A percentile compares a stretch with the other conserved stretches of the same genome.
Evolutionary conservation across 768 basidiomycete species (phyloP).

Genomic region (Porpolomopsis calyptriformis): DNA sequence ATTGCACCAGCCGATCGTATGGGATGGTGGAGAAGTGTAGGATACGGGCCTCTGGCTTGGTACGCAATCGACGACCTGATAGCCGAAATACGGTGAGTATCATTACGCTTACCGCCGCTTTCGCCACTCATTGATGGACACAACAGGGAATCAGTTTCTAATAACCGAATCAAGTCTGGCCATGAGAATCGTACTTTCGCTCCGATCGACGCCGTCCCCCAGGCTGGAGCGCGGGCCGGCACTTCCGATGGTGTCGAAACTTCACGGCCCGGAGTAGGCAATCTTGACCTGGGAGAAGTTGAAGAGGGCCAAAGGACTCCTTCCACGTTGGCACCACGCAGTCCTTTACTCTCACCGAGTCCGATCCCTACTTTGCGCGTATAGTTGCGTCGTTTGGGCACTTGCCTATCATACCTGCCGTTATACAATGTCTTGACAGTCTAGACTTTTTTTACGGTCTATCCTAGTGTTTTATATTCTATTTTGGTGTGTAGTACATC

Average conservation of each 20-base stretch:
- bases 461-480: too few species aligned
- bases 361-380: conserved; percentile 33
- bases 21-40: conserved; percentile 65
- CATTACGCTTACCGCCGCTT: conserved; percentile 1
- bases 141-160: conserved; percentile 64
- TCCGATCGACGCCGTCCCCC: conserved; percentile 65
- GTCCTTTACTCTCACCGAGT: conserved; percentile 25
- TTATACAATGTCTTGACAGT: too few species aligned
- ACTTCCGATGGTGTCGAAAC: conserved; percentile 57
- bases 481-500: too few species aligned
- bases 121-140: conserved; percentile 5
- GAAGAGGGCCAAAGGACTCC: conserved; percentile 30
- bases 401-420: background rate
- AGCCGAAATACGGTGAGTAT: conserved; percentile 64
- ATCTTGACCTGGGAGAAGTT: conserved; percentile 27
- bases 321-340: conserved; percentile 20
- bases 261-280: conserved; percentile 39
- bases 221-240: conserved; percentile 58
- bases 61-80: conserved; percentile 70
- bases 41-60: conserved; percentile 62
- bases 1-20: conserved; percentile 51
- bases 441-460: too few species aligned
- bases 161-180: conserved; percentile 77
- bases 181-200: conserved; percentile 45
- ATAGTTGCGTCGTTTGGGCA: conserved; percentile 14